These are phyloP conservation scores for Leucosporidium scottii DNA, from an alignment of 768 basidiomycete species.

Conservation along the genomic window DNA sequence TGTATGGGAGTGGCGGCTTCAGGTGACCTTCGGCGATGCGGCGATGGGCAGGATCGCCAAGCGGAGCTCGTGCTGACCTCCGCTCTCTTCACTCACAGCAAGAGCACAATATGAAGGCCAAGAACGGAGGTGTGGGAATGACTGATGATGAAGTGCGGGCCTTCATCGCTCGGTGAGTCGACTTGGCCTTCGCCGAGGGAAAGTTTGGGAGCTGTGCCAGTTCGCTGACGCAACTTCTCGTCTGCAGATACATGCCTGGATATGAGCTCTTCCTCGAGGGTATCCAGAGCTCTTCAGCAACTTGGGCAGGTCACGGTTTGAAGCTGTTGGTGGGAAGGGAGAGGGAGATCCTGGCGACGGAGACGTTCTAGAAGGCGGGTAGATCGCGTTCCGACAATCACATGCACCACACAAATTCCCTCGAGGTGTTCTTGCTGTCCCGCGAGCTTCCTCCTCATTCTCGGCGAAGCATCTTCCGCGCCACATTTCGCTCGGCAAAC, in stretches of 20 bases:
- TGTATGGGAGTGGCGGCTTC: slow-evolving; percentile 76
- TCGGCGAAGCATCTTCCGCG: too few species aligned
- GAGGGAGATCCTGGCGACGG: slow-evolving; percentile 48
- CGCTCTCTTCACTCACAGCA: slow-evolving; percentile 49
- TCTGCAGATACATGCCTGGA: slow-evolving; percentile 74
- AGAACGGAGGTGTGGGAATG: slow-evolving; percentile 84
- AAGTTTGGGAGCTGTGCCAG: neutral
- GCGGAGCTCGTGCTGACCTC: neutral
- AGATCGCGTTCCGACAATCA: too few species aligned
- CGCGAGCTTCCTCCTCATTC: too few species aligned
- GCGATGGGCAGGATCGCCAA: too few species aligned
- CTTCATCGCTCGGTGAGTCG: slow-evolving; percentile 40
- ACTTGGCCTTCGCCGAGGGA: neutral
- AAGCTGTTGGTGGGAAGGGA: slow-evolving; percentile 53
- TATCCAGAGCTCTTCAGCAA: slow-evolving; percentile 38
- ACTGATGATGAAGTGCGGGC: slow-evolving; percentile 65
- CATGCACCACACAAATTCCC: too few species aligned
- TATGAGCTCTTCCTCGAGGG: slow-evolving; percentile 78
- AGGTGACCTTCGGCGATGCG: slow-evolving; percentile 22
- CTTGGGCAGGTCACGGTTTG: slow-evolving; percentile 53
- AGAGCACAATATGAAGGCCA: slow-evolving; percentile 78
- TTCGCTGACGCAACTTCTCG: neutral
- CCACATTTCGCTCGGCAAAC: too few species aligned
- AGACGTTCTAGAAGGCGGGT: slow-evolving; percentile 44
- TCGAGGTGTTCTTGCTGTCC: too few species aligned